Evolutionary conservation across 352 stramenopile genomes (phyloP).

Genomic region (Sclerospora graminicola): DNA sequence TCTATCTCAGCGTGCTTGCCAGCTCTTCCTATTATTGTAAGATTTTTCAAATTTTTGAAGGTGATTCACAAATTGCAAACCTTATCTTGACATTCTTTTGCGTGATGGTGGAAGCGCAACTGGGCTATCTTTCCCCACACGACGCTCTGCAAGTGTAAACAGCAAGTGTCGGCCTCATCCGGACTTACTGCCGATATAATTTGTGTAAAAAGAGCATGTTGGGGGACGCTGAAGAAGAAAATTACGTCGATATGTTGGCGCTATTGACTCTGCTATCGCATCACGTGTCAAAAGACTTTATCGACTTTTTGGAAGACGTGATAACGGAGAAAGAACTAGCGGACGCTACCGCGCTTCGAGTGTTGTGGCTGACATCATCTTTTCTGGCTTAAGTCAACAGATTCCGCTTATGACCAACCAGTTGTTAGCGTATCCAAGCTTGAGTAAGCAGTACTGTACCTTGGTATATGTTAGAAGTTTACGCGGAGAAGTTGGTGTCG

Average conservation of each 20-base stretch:
- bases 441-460: constrained; percentile 86
- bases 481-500: constrained; percentile 80
- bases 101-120: too few species aligned
- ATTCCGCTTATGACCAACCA: constrained; percentile 87
- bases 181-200: constrained; percentile 55
- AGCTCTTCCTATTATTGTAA: constrained; percentile 63
- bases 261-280: constrained; percentile 74
- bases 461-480: constrained; percentile 83
- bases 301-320: constrained; percentile 72
- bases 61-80: constrained; percentile 55
- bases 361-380: too few species aligned
- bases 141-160: too few species aligned
- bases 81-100: too few species aligned
- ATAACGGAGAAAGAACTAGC: constrained; percentile 74
- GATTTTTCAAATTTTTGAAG: constrained; percentile 68
- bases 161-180: constrained; percentile 63
- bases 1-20: constrained; percentile 62
- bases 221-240: too few species aligned
- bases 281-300: constrained; percentile 75
- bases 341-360: too few species aligned
- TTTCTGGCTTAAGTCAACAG: constrained; percentile 76
- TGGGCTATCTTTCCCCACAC: too few species aligned
- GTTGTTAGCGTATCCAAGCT: constrained; percentile 70
- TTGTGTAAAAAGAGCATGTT: constrained; percentile 64
- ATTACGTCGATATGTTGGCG: too few species aligned